These are phyloP conservation scores for Astraeus odoratus DNA, from an alignment of 768 basidiomycete genomes.

Conservation along the genomic window DNA sequence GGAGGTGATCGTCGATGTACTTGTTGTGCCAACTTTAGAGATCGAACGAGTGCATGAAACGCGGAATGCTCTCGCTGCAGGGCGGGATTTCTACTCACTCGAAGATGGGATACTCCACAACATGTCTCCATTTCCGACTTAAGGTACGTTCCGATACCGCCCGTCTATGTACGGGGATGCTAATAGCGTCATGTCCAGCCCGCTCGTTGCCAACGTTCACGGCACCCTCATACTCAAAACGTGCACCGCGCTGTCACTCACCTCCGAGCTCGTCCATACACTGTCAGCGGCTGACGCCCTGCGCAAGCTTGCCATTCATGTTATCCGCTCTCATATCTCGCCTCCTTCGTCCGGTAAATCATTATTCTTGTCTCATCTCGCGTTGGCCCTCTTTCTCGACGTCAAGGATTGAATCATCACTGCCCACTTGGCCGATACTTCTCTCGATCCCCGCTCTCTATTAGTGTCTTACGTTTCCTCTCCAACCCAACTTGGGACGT, in stretches of 20 bases:
- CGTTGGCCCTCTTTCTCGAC: slow-evolving; percentile 53
- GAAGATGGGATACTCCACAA: slow-evolving; percentile 29
- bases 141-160: slow-evolving; percentile 36
- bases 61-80: slow-evolving; percentile 39
- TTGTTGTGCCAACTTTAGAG: slow-evolving; percentile 76
- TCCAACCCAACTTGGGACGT: slow-evolving; percentile 70
- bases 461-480: slow-evolving; percentile 93
- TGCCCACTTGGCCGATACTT: slow-evolving; percentile 91
- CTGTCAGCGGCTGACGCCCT: slow-evolving; percentile 53
- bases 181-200: slow-evolving; percentile 37
- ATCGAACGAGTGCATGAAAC: slow-evolving; percentile 47
- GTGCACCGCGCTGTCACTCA: slow-evolving; percentile 18
- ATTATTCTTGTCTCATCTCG: slow-evolving; percentile 70
- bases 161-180: not conserved
- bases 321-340: slow-evolving; percentile 77
- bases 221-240: slow-evolving; percentile 59
- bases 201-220: slow-evolving; percentile 52
- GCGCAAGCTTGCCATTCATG: slow-evolving; percentile 51
- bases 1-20: slow-evolving; percentile 55
- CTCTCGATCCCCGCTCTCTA: slow-evolving; percentile 87
- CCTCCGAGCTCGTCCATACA: slow-evolving; percentile 53
- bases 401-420: slow-evolving; percentile 65
- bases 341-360: slow-evolving; percentile 87
- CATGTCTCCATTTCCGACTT: slow-evolving; percentile 42
- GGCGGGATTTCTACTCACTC: slow-evolving; percentile 40